These are phyloP conservation scores for Citrus sinensis DNA, from an alignment of 345 rosid species.

Conservation along the genomic window DVS_A1.0 CM039165.1:36633001-36633500, in stretches of 20 bases:
- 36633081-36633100: accelerated
- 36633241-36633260: not conserved
- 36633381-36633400: not conserved
- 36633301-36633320: not conserved
- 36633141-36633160: not conserved
- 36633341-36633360: not conserved
- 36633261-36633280: not conserved
- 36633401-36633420: too few relatives aligned
- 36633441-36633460: not conserved
- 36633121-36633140: not conserved
- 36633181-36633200: not conserved
- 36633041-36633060: not conserved
- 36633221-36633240: too few relatives aligned
- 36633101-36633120: too few relatives aligned
- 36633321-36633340: not conserved
- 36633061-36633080: not conserved
- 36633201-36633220: not conserved
- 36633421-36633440: too few relatives aligned
- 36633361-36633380: not conserved
- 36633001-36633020: constrained; percentile 24
- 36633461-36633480: not conserved
- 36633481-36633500: not conserved
- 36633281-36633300: not conserved
- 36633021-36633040: not conserved
- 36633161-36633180: not conserved